Evolutionary conservation across 73 alveolate species (phyloP), one percentile per base, ranked within the genome.

Genomic region (Diophrys sp.): DNA sequence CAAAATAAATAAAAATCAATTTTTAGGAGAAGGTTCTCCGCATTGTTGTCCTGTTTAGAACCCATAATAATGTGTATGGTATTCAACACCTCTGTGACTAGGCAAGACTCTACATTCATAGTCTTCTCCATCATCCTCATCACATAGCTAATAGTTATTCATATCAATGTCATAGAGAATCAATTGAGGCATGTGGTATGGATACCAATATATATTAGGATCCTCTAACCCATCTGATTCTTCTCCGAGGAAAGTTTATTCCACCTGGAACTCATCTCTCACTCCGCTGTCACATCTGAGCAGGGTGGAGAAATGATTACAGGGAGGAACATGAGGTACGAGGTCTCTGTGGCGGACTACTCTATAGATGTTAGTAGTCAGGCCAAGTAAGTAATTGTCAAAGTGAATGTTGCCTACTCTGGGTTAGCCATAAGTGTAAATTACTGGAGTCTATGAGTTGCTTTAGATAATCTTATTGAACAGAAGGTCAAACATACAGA

Each of bases 261-360:
- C n/a, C n/a, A n/a, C n/a, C n/a, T n/a, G n/a, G 5, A 18, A 18
- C 18, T 44, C 62, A 44, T 44, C 62, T 11, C 18, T 18, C n/a
- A n/a, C n/a, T n/a, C n/a, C n/a, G n/a, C n/a, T n/a, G n/a, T n/a
- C 62, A 5, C 62, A 44, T 44, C 62, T 44, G 62, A 44, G 62
- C 62, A 44, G 5, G 5, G 5, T 44, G 62, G 18, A 44, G 18
- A 44, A 11, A 44, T 44, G 18, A 11, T 44, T 44, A 73, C 81
- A 75, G 29, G 84, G 84, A 75, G 84, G 84, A 0, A 75, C 67
- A 62, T 75, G 84, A 31, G 84, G 70, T 26, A 75, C 84, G 0
- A n/a, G 53, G 31, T 75, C 84, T 28, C 28, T 31, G 23, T 30
- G 11, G 31, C 56, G 75, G 33, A 28, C 75, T 11, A 75, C 67